phyloP scores from a whole-genome alignment of 2,329 filamentous ascomycete species.

The Beauveria varroae region DNA sequence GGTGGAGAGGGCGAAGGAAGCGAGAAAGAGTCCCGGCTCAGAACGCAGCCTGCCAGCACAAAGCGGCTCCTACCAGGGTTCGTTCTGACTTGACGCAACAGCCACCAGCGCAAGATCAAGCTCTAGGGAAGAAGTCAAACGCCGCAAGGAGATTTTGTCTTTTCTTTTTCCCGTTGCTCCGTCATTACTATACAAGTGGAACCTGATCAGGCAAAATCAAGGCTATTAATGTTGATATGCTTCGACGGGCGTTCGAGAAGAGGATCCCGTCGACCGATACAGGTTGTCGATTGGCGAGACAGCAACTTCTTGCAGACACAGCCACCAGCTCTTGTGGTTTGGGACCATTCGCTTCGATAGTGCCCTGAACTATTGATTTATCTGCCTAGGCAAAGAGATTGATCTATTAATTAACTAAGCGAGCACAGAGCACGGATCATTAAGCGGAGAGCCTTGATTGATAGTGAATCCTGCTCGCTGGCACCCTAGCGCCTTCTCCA shows the following conservation, averaged over 20 bases:
- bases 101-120: constrained; percentile 8
- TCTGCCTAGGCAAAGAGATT: neutral
- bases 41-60: constrained; percentile 1
- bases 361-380: neutral
- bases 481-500: neutral
- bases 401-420: neutral
- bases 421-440: too few relatives aligned
- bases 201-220: too few relatives aligned
- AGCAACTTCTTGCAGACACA: neutral
- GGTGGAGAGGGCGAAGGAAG: neutral
- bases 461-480: neutral
- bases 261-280: too few relatives aligned
- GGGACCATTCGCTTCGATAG: neutral
- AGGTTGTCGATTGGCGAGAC: too few relatives aligned
- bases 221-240: too few relatives aligned
- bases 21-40: neutral
- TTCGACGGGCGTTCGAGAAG: too few relatives aligned
- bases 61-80: neutral
- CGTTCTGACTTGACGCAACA: neutral
- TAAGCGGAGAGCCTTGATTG: neutral
- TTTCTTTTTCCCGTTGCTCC: neutral
- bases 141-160: neutral
- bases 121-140: neutral
- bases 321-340: neutral
- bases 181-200: neutral